Evolutionary conservation across 352 stramenopile species (phyloP).

Genomic region (Globisporangium viniferum): DNA sequence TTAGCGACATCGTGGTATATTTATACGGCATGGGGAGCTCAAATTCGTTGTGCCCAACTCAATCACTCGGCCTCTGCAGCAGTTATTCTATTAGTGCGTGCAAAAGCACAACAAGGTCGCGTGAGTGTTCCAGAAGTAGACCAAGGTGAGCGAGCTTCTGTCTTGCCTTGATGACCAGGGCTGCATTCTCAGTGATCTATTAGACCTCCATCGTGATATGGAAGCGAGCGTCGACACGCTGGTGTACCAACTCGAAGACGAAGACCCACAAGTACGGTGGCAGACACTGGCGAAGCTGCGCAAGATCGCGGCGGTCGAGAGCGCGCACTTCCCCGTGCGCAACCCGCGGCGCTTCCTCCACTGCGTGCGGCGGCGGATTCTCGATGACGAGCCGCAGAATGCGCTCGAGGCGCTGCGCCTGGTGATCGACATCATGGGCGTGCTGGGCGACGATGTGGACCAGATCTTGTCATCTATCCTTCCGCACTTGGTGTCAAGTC

Average conservation of each 20-base stretch:
- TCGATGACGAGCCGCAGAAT: conserved; percentile 36
- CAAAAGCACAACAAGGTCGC: not conserved
- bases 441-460: conserved; percentile 58
- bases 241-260: conserved; percentile 79
- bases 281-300: conserved; percentile 62
- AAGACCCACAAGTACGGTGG: conserved; percentile 48
- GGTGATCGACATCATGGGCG: conserved; percentile 62
- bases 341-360: conserved; percentile 74
- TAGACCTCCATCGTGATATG: conserved; percentile 22
- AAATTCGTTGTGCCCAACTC: not conserved
- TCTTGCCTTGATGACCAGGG: not conserved
- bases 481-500: conserved; percentile 51
- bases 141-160: not conserved
- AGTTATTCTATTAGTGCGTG: not conserved
- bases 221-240: conserved; percentile 65
- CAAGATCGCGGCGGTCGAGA: conserved; percentile 62
- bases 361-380: conserved; percentile 54
- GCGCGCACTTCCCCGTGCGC: conserved; percentile 59
- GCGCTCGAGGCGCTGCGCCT: conserved; percentile 53
- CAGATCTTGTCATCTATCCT: conserved; percentile 69
- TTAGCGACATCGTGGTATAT: not conserved
- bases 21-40: not conserved
- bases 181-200: not conserved
- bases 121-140: not conserved
- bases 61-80: not conserved